phyloP scores from a whole-genome alignment of 1,284 basidiomycete species.

The Gomphus bonarii region DNA sequence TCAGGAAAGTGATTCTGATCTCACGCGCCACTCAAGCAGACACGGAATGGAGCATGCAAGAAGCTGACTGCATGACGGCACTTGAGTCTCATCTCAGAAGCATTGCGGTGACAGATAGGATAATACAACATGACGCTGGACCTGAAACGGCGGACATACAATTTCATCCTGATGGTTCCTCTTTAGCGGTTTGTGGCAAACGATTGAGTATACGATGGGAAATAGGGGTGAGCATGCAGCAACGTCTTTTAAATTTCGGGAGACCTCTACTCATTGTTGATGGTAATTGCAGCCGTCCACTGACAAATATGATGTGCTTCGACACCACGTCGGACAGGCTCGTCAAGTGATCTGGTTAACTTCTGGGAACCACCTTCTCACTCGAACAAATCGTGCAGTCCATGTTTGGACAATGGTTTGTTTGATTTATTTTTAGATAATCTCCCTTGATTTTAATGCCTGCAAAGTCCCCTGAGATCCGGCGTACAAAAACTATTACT shows the following conservation, averaged over 20 bases:
- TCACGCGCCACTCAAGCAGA: not conserved
- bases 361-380: not conserved
- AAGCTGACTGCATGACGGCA: not conserved
- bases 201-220: not conserved
- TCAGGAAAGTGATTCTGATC: not conserved
- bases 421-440: not conserved
- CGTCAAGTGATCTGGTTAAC: conserved; percentile 1
- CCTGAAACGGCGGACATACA: not conserved
- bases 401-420: not conserved
- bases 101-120: not conserved
- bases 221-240: not conserved
- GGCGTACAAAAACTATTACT: not conserved
- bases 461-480: not conserved
- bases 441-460: not conserved
- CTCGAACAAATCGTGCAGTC: not conserved
- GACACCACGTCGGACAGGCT: not conserved
- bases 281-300: not conserved
- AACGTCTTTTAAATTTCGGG: not conserved
- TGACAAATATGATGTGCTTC: not conserved
- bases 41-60: not conserved
- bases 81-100: not conserved
- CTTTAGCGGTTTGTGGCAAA: not conserved
- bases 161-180: not conserved
- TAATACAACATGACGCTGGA: not conserved
- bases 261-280: not conserved